Evolutionary conservation across 2,329 filamentous ascomycete species (phyloP).

Genomic region (Trichoderma pleuroti): DNA sequence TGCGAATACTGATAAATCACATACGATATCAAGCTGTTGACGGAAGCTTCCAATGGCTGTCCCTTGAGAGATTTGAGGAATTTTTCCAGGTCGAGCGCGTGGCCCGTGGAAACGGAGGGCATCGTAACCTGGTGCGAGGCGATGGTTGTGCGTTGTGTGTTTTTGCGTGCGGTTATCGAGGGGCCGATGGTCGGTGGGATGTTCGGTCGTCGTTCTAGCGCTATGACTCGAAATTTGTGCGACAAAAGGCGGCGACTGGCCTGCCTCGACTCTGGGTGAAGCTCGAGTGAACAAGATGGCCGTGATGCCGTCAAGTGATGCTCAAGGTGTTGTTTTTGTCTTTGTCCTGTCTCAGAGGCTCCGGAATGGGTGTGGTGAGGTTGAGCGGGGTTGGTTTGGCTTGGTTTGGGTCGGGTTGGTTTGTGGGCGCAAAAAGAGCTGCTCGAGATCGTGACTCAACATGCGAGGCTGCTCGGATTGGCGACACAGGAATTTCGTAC

Average conservation of each 20-base stretch:
- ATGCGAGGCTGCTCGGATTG: constrained; percentile 17
- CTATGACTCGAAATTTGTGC: constrained; percentile 17
- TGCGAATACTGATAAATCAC: constrained; percentile 30
- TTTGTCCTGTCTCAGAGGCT: neutral
- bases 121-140: constrained; percentile 26
- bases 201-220: neutral
- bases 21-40: constrained; percentile 80
- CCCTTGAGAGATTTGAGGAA: constrained; percentile 77
- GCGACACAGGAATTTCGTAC: constrained; percentile 10
- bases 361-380: constrained; percentile 15
- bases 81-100: constrained; percentile 69
- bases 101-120: constrained; percentile 36
- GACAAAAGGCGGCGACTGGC: neutral
- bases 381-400: constrained; percentile 12
- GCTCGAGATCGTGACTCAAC: constrained; percentile 19
- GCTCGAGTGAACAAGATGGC: neutral
- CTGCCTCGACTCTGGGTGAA: neutral
- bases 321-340: neutral
- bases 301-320: neutral
- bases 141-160: neutral
- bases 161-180: neutral
- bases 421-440: constrained; percentile 14
- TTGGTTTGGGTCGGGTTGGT: neutral
- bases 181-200: constrained; percentile 5
- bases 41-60: constrained; percentile 72